Evolutionary conservation across 2,329 filamentous ascomycete genomes (phyloP), one percentile per base, ranked within the genome.

Genomic region (Corynespora cassiicola): DNA sequence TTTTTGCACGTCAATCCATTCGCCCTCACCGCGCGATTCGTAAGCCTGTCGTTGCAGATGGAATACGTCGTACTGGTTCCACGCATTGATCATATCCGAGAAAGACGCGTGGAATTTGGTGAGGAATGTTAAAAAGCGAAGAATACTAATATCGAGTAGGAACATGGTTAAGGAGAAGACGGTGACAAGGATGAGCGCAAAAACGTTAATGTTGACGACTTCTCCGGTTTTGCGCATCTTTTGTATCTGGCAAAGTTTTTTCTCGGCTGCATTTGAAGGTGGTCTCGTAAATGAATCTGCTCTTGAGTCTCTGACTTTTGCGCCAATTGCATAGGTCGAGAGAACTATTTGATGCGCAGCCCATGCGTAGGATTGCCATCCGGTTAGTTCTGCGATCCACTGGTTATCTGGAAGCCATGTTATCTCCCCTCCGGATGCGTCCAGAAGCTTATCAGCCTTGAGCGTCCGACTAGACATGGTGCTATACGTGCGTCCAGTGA

Each of bases 31-130:
- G 23, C 50, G 35, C 7, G 46, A 49, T 24, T 59, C 54, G 34
- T 55, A 54, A 1, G 52, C 57, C n/a, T 56, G 44, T 5, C 54
- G 45, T 25, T 61, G 57, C 2, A 59, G 38, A 14, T 61, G 56
- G 34, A 53, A 54, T 2, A 61, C 25, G 9, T 56, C 57, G 21
- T 61, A 54, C 36, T 59, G 54, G 10, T 56, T 49, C 57, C 57
- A 59, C 17, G 54, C 39, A 6, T 55, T 54, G 23, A 59, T 49
- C 11, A 49, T 42, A 1, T 52, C 54, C 1, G 46, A 44, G 7
- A 61, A 33, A 2, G 45, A 47, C 5, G 14, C n/a, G 2, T 54
- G 37, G 14, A 54, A 57, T 8, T 23, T 33, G 4, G 17, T 33
- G 6, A 53, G 25, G 33, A 40, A 56, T 18, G 59, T 43, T 25